These are phyloP conservation scores for Alternaria infectoria DNA, from an alignment of 2,329 filamentous ascomycete genomes.

Conservation along the genomic window DNA sequence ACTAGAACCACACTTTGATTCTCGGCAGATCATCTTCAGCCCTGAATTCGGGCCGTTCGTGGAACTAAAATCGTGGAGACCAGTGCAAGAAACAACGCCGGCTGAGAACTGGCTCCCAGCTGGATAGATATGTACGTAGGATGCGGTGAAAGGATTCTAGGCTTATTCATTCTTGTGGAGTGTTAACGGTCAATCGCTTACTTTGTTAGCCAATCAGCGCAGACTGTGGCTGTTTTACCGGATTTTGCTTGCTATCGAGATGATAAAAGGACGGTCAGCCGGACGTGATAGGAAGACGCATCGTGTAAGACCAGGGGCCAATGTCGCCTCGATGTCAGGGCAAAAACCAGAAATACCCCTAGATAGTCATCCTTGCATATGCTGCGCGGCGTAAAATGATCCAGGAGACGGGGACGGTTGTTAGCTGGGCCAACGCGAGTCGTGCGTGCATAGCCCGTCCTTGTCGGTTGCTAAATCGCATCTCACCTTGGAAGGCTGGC, in stretches of 20 bases:
- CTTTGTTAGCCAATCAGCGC: constrained; percentile 7
- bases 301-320: constrained; percentile 2
- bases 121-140: neutral
- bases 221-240: constrained; percentile 10
- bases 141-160: constrained; percentile 8
- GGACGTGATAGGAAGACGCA: constrained; percentile 6
- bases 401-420: neutral
- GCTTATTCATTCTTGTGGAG: constrained; percentile 11
- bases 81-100: neutral
- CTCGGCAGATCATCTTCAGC: constrained; percentile 11
- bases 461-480: neutral
- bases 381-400: neutral
- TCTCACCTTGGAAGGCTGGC: neutral
- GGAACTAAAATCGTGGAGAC: neutral
- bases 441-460: neutral
- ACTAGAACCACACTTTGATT: constrained; percentile 5
- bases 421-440: neutral
- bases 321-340: constrained; percentile 4
- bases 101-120: neutral
- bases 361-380: neutral
- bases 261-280: constrained; percentile 13
- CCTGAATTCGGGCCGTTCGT: constrained; percentile 2
- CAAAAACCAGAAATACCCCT: neutral
- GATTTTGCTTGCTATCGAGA: neutral
- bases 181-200: constrained; percentile 20